Evolutionary conservation across 1,284 basidiomycete species (phyloP).

Genomic region (Hypsizygus ulmarius): DNA sequence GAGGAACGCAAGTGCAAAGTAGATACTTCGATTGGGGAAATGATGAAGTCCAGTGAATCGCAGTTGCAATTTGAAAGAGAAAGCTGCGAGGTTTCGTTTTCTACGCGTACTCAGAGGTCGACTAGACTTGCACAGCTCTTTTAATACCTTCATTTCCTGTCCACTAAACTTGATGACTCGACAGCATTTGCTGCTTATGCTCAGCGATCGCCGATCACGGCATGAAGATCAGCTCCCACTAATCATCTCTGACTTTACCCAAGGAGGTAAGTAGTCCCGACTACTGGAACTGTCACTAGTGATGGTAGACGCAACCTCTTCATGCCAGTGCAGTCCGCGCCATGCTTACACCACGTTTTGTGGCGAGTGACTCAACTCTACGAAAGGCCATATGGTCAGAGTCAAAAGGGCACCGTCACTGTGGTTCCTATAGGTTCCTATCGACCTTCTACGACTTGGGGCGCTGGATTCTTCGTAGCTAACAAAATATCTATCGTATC

Average conservation of each 20-base stretch:
- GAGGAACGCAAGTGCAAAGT: no score
- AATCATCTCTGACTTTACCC: conserved; percentile 17
- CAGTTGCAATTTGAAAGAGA: no score
- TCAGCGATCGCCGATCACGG: neutral
- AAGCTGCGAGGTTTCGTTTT: no score
- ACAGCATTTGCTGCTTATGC: neutral
- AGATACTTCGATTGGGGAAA: no score
- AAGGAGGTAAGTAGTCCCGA: conserved; percentile 20
- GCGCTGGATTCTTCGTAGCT: no score
- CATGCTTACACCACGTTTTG: no score
- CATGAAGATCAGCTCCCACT: conserved; percentile 1
- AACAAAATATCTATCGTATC: conserved; percentile 18
- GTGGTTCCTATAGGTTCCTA: neutral
- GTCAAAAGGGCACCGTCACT: neutral
- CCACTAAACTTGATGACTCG: neutral
- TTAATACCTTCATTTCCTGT: neutral
- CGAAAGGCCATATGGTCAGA: no score
- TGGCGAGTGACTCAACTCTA: no score
- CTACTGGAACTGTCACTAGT: conserved; percentile 17
- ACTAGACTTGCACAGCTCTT: neutral
- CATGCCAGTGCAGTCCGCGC: no score
- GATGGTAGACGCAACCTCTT: conserved; percentile 4
- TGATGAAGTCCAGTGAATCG: no score
- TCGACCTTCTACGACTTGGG: neutral
- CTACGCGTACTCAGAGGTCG: neutral